Percentiles rank a stretch among this genome's conserved stretches.
These are phyloP conservation scores for Neurospora discreta DNA, from an alignment of 495 filamentous ascomycete species.

Conservation along the genomic window DNA sequence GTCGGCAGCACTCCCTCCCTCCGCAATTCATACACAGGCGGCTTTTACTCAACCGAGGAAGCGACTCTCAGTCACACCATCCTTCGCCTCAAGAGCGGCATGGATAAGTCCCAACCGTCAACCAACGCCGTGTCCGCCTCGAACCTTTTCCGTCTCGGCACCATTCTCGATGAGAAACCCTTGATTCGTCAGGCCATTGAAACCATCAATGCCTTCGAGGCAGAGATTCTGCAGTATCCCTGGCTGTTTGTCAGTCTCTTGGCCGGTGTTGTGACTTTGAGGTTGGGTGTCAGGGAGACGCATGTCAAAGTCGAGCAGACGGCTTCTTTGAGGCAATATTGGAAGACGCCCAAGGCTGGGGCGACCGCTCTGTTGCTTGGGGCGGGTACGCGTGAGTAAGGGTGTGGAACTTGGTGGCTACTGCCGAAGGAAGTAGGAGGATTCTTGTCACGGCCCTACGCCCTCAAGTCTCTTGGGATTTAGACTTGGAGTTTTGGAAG, in stretches of 20 bases:
- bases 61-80: constrained; percentile 58
- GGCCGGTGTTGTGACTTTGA: constrained; percentile 55
- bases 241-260: constrained; percentile 77
- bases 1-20: constrained; percentile 21
- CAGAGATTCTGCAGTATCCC: constrained; percentile 84
- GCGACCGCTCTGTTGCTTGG: neutral
- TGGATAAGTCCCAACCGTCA: constrained; percentile 82
- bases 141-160: constrained; percentile 71
- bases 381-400: neutral
- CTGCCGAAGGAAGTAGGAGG: neutral
- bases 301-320: neutral
- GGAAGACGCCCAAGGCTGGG: neutral
- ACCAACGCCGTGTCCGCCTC: constrained; percentile 74
- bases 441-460: neutral
- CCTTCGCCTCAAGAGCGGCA: constrained; percentile 83
- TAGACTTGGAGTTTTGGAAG: neutral
- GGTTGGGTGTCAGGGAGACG: constrained; percentile 36
- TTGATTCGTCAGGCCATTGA: constrained; percentile 56
- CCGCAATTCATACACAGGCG: constrained; percentile 40
- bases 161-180: constrained; percentile 53
- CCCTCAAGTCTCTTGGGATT: neutral
- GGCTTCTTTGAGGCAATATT: neutral
- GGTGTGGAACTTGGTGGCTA: neutral
- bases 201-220: constrained; percentile 74
- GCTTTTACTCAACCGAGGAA: constrained; percentile 77